Base-by-base conservation (phyloP, 2,329 filamentous ascomycete species). In the Parascedosporium putredinis region DNA sequence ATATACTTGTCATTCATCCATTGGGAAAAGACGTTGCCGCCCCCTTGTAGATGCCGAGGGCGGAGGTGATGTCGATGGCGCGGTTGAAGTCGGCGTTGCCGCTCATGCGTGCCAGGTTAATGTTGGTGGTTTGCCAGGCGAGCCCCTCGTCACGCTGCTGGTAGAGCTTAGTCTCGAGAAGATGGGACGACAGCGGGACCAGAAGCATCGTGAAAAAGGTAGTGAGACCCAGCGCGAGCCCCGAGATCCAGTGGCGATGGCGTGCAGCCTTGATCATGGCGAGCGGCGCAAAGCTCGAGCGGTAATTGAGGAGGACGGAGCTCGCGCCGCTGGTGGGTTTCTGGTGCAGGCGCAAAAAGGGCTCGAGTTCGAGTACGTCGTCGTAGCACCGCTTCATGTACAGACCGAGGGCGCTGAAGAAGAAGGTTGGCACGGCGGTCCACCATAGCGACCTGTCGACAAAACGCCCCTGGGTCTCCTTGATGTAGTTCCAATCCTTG, bases 401-500 rank as follows among this genome's bases (percentile, higher is more conserved):
- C 7, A 42, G 7, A 6, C 16, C 38, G 9, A 24, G 14, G 3
- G 4, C 6, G 38, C 38, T 42, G 20, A 42, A 42, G 38, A 42
- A 42, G 10, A 42, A 42, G 5, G 38, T 42, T 9, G 38, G 38
- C 7, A 42, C 38, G 10, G 38, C 38, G 7, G 38, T 42, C 38
- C 38, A 42, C 38, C 38, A 42, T 20, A 42, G 38, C 38, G 38
- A 42, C 38, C 18, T 23, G 38, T 42, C 38, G n/a, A 42, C 23
- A 5, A 42, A 42, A 42, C 10, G 20, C 16, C 38, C 38, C 38
- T 42, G 16, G 9, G 38, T 42, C 18, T 42, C 38, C 38, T 42
- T 42, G 38, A 42, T 20, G 10, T 42, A 42, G 38, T 42, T 20
- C 38, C 38, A 42, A 5, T 42, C 18, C 20, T 42, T 42, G 16